Evolutionary conservation across 73 alveolate species (phyloP).

Genomic region (Paramecium biaurelia): DNA sequence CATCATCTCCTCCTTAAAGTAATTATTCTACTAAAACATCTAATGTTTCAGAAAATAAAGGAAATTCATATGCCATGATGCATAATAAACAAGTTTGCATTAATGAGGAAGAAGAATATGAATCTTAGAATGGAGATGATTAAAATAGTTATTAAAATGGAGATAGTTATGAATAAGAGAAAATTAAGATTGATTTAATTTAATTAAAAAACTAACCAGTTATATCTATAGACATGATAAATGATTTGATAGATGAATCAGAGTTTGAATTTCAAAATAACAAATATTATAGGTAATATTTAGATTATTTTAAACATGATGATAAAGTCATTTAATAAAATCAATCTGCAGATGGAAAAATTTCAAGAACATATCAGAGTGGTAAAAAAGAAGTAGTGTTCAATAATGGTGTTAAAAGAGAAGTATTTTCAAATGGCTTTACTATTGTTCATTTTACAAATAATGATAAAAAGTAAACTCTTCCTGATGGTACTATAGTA

Average conservation of each 20-base stretch:
- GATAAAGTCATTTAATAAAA: slow-evolving; percentile 48
- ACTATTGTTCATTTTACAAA: slow-evolving; percentile 91
- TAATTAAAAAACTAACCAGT: neutral
- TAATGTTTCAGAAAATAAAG: neutral
- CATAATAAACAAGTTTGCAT: neutral
- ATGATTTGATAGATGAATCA: neutral
- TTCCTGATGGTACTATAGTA: slow-evolving; percentile 91
- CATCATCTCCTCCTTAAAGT: neutral
- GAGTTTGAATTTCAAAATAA: slow-evolving; percentile 36
- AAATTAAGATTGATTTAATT: neutral
- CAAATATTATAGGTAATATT: neutral
- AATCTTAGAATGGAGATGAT: neutral
- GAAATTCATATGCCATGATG: neutral
- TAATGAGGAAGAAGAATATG: neutral
- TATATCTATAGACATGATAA: neutral
- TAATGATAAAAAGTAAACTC: slow-evolving; percentile 86
- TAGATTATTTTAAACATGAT: neutral
- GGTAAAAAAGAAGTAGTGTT: slow-evolving; percentile 91
- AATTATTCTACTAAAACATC: neutral
- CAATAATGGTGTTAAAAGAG: slow-evolving; percentile 95
- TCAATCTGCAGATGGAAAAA: slow-evolving; percentile 66
- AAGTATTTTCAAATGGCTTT: slow-evolving; percentile 93
- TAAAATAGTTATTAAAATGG: neutral
- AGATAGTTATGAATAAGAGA: slow-evolving; percentile 44
- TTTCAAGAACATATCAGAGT: slow-evolving; percentile 78